Percentiles rank a stretch among this genome's conserved stretches.
Conservation (phyloP, 345 rosid species). For the Sonneratia caseolaris region DNA sequence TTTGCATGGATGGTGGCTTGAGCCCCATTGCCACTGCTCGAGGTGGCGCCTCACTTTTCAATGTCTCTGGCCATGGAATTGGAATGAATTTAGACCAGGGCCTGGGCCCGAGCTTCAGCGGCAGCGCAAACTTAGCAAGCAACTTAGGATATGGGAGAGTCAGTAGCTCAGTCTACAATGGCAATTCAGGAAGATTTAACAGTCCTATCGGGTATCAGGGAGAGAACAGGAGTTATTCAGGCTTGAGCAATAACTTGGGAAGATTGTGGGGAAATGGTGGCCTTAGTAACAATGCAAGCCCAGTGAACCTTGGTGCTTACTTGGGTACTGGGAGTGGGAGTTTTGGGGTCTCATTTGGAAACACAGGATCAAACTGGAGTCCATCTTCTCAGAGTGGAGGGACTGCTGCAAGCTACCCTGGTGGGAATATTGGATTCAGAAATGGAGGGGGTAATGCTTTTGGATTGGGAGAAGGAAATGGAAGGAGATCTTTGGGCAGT, state of each 20-base stretch:
- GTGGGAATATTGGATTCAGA: constrained; percentile 27
- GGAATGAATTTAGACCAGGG: constrained; percentile 63
- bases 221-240: constrained; percentile 36
- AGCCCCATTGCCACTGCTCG: constrained; percentile 62
- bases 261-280: constrained; percentile 83
- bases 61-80: constrained; percentile 51
- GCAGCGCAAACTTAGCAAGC: constrained; percentile 46
- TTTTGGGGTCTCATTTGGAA: constrained; percentile 57
- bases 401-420: constrained; percentile 24
- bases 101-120: constrained; percentile 51
- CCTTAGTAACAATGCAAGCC: constrained; percentile 26
- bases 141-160: constrained; percentile 59
- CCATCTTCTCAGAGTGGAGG: constrained; percentile 37
- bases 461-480: constrained; percentile 44
- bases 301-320: constrained; percentile 36
- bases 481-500: constrained; percentile 38
- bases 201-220: constrained; percentile 62
- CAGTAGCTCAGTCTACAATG: constrained; percentile 41
- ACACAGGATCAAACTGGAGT: constrained; percentile 68
- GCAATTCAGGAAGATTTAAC: constrained; percentile 53
- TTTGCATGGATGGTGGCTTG: constrained; percentile 67
- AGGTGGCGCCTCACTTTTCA: constrained; percentile 47
- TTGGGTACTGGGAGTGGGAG: constrained; percentile 44
- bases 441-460: constrained; percentile 31
- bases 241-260: constrained; percentile 43